phyloP scores from a whole-genome alignment of 306 rosid species.

The Styphnolobium japonicum region DNA sequence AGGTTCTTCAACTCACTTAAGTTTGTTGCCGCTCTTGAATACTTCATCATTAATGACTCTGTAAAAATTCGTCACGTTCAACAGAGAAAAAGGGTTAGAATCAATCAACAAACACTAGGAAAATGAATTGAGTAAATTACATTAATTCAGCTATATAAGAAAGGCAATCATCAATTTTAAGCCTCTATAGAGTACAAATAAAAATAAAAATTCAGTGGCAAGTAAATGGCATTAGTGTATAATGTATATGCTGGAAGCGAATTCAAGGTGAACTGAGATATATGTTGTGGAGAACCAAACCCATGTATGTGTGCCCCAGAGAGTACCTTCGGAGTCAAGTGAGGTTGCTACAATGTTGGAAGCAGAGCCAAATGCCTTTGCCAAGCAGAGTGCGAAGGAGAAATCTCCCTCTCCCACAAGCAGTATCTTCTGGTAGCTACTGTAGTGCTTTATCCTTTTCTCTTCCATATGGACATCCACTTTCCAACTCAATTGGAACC shows the following conservation, averaged over 20 bases:
- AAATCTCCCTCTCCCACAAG: conserved; percentile 57
- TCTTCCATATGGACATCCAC: not conserved
- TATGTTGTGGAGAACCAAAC: not conserved
- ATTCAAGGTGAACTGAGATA: not conserved
- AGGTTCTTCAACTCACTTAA: not conserved
- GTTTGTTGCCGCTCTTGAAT: not conserved
- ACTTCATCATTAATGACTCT: not conserved
- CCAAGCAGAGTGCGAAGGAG: conserved; percentile 47
- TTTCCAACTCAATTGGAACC: not conserved
- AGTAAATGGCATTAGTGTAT: no score
- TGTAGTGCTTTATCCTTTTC: conserved; percentile 33
- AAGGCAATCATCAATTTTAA: no score
- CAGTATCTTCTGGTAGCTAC: conserved; percentile 34
- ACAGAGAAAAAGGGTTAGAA: not conserved
- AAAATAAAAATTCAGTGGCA: no score
- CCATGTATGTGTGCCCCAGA: not conserved
- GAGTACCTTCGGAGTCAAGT: conserved; percentile 31
- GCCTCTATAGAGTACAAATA: no score
- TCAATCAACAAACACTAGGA: not conserved
- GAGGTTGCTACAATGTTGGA: conserved; percentile 45
- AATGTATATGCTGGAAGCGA: no score
- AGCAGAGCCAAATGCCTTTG: conserved; percentile 35
- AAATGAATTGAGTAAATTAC: not conserved
- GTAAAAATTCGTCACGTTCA: not conserved
- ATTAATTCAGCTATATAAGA: not conserved